A percentile compares a stretch with the other conserved stretches of the same genome.
phyloP scores from a whole-genome alignment of 2,329 filamentous ascomycete species.

The Aspergillus persii region DNA sequence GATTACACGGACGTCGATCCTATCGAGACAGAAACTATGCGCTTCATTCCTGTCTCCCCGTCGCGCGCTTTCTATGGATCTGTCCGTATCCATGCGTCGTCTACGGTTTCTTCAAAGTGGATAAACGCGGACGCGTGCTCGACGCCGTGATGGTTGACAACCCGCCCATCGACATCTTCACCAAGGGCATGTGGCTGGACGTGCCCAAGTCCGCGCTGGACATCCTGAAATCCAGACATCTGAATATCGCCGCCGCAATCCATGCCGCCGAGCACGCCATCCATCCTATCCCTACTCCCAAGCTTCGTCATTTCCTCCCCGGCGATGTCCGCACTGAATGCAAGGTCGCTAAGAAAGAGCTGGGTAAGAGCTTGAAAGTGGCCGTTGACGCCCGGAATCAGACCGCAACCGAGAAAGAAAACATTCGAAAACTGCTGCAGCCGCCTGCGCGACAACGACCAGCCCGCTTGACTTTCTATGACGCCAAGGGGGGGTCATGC shows the following conservation, averaged over 20 bases:
- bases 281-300: slow-evolving; percentile 79
- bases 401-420: slow-evolving; percentile 3
- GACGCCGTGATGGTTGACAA: slow-evolving; percentile 94
- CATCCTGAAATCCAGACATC: slow-evolving; percentile 67
- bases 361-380: slow-evolving; percentile 57
- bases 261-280: slow-evolving; percentile 94
- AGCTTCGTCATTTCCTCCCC: slow-evolving; percentile 84
- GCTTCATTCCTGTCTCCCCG: slow-evolving; percentile 54
- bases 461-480: slow-evolving; percentile 88
- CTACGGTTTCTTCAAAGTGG: slow-evolving; percentile 97
- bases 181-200: slow-evolving; percentile 94
- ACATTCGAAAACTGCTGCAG: slow-evolving; percentile 22
- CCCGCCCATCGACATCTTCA: slow-evolving; percentile 78
- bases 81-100: slow-evolving; percentile 82
- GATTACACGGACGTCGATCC: slow-evolving; percentile 95
- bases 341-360: slow-evolving; percentile 84
- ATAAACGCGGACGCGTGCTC: slow-evolving; percentile 77
- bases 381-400: slow-evolving; percentile 13
- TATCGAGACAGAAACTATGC: slow-evolving; percentile 84
- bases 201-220: slow-evolving; percentile 76
- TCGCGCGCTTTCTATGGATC: slow-evolving; percentile 79
- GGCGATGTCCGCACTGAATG: slow-evolving; percentile 94
- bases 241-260: slow-evolving; percentile 85
- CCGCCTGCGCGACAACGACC: slow-evolving; percentile 68
- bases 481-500: slow-evolving; percentile 81